Base-by-base conservation (phyloP, 768 basidiomycete species). In the Pisolithus microcarpus region DNA sequence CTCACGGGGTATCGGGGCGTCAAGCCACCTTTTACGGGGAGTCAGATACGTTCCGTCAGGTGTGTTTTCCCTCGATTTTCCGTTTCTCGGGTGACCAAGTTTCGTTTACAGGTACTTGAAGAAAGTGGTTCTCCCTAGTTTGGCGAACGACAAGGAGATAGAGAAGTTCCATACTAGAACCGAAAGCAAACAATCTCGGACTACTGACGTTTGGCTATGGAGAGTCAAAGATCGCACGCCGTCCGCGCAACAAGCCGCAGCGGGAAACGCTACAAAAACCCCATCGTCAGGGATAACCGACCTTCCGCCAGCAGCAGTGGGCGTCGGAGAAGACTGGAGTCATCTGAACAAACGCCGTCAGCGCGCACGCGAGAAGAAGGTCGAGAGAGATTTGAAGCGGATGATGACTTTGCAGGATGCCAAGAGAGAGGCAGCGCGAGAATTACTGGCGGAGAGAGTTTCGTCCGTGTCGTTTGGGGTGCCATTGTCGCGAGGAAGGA, bases 321-420 rank as follows among this genome's bases (percentile, higher is more conserved):
- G 67, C 1, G 65, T 65, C 3, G 65, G 67, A 26, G 67, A 64
- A 46, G 81, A 85, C 56, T 73, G 72, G 61, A 69, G 72, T 7
- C 81, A 85, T 61, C 64, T 85, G 51, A 86, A 75, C 64, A 76
- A 69, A 57, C 70, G 80, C 50, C 66, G 82, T 55, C 74, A 72
- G 52, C 64, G 72, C 15, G 72, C 75, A 21, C 63, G 84, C 51
- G 61, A 65, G 43, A 66, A 54, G 49, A 79, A 77, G 61, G 71
- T 84, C 3, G 58, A 64, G 51, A 63, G 63, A 45, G 76, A 79
- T 37, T 60, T 78, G 18, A 56, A 53, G 52, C 68, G 65, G 66
- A 57, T 76, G 68, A 62, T 63, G 49, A 66, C 64, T 38, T 50
- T 73, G 36, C 61, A 71, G 46, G 54, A 52, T 7, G 62, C 64